phyloP scores from a whole-genome alignment of 2,329 filamentous ascomycete species.

The Phialophora verrucosa region DNA sequence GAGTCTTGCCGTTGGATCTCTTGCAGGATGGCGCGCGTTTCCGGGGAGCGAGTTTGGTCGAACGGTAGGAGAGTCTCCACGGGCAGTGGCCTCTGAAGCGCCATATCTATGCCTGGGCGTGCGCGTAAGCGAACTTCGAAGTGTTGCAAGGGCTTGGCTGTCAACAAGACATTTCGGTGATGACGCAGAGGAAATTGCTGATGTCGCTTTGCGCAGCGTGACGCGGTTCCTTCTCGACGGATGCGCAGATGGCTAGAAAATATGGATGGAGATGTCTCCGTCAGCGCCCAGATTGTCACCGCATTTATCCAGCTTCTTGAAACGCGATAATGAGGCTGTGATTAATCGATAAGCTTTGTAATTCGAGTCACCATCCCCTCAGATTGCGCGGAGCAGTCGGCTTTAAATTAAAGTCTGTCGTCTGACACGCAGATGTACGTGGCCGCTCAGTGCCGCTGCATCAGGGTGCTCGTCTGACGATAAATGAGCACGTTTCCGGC shows the following conservation, averaged over 20 bases:
- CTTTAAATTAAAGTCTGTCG: background rate
- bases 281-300: background rate
- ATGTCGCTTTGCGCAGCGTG: background rate
- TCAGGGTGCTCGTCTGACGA: background rate
- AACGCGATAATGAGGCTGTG: background rate
- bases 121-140: background rate
- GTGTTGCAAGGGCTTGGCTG: background rate
- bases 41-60: conserved; percentile 22
- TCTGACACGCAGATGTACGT: background rate
- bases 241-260: background rate
- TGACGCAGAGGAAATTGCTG: conserved; percentile 1
- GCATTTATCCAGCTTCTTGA: background rate
- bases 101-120: background rate
- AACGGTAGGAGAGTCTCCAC: conserved; percentile 25
- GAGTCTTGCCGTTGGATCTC: conserved; percentile 17
- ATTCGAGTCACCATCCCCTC: background rate
- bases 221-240: background rate
- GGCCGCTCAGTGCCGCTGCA: too few relatives aligned
- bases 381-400: background rate
- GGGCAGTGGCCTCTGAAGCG: conserved; percentile 18
- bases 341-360: background rate
- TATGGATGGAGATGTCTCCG: background rate
- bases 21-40: conserved; percentile 18
- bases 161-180: background rate
- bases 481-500: background rate